Base-by-base conservation (phyloP, 768 basidiomycete genomes). In the Lactarius hengduanensis region DNA sequence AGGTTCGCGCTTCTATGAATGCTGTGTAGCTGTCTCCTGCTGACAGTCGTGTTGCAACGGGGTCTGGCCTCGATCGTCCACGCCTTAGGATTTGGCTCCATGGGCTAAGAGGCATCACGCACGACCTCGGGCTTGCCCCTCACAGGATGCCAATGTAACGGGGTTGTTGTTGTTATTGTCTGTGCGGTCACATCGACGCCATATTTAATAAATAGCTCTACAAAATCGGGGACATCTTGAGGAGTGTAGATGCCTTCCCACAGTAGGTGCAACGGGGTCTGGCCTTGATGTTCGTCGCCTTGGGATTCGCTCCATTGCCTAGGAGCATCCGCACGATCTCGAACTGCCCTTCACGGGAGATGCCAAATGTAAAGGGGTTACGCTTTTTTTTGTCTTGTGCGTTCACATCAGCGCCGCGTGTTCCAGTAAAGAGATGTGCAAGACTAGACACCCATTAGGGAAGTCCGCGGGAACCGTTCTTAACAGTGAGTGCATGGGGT, bases 161-260 rank as follows among this genome's bases (percentile, higher is more conserved):
- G 9, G 9, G 45, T 47, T 4, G 4, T 5, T 5, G n/a, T 47
- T 47, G 1, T 22, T 47, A 1, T 4, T 47, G 47, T 47, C 11
- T 22, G 47, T 13, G 47, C n/a, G 10, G 11, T 22, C n/a, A 11
- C 47, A 9, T 22, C n/a, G n/a, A n/a, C n/a, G 47, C n/a, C 47
- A 4, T 9, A 22, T 11, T 11, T 13, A 4, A 47, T 9, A 4
- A 47, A 47, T 47, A 22, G 11, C 10, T 47, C 47, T 22, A 45
- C 9, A 47, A 47, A n/a, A 47, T 22, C n/a, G 11, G n/a, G 8
- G 47, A 20, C 2, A 10, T 11, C n/a, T n/a, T 9, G 8, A 20
- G 1, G 3, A 6, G 0, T n/a, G n/a, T 22, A 11, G 47, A 5
- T 13, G 1, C 20, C 9, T 47, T 22, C 10, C 10, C 0, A 4